These are phyloP conservation scores for Ophiorrhiza pumila DNA, from an alignment of 257 asterid species.

Conservation along the genomic window DNA sequence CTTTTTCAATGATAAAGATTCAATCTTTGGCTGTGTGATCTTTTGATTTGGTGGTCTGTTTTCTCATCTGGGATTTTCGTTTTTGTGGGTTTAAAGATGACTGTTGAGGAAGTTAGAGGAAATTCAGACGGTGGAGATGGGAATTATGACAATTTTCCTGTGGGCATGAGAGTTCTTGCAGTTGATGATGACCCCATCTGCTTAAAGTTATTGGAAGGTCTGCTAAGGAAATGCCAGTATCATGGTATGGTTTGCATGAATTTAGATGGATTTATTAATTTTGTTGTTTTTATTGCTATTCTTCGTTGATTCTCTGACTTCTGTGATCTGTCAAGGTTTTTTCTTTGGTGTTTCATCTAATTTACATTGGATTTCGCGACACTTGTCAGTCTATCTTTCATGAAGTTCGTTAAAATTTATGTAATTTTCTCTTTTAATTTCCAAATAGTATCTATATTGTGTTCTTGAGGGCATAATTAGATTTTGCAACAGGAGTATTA, in stretches of 20 bases:
- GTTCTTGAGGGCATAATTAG: neutral
- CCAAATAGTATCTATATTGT: neutral
- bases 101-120: constrained; percentile 52
- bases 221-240: constrained; percentile 76
- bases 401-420: neutral
- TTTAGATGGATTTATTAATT: constrained; percentile 5
- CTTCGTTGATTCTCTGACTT: constrained; percentile 7
- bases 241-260: constrained; percentile 43
- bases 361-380: neutral
- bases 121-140: constrained; percentile 31
- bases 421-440: neutral
- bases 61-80: constrained; percentile 25
- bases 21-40: constrained; percentile 25
- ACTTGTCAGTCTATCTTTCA: neutral
- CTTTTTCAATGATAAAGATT: constrained; percentile 23
- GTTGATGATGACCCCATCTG: constrained; percentile 83
- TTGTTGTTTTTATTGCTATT: neutral
- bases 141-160: constrained; percentile 52
- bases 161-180: constrained; percentile 90
- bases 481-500: neutral
- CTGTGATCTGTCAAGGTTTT: neutral
- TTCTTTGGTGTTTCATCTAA: neutral
- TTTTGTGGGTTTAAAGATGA: constrained; percentile 35
- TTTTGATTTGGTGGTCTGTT: constrained; percentile 14
- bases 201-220: constrained; percentile 60